These are phyloP conservation scores for Carpinus viminea DNA, from an alignment of 306 rosid species.

Conservation along the genomic window DNA sequence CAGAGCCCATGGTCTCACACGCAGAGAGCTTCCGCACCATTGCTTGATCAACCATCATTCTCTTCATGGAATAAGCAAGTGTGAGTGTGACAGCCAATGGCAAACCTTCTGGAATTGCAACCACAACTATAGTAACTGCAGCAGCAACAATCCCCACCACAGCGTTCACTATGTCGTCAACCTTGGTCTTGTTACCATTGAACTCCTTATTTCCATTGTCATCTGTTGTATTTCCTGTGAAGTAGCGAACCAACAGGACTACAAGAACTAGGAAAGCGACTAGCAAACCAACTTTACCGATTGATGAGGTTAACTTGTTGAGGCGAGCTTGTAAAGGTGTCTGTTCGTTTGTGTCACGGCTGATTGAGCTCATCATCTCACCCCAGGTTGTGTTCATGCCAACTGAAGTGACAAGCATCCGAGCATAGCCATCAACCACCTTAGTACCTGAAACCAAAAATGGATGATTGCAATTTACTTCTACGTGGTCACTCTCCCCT, in stretches of 20 bases:
- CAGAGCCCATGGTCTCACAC: slow-evolving; percentile 36
- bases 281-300: slow-evolving; percentile 20
- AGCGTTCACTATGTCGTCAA: slow-evolving; percentile 8
- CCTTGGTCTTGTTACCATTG: neutral
- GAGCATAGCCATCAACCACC: slow-evolving; percentile 27
- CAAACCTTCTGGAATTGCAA: slow-evolving; percentile 43
- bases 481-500: slow-evolving; percentile 27
- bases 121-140: slow-evolving; percentile 29
- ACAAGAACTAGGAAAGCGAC: slow-evolving; percentile 12
- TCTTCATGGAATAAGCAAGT: slow-evolving; percentile 35
- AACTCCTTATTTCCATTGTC: slow-evolving; percentile 3
- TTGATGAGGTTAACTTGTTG: slow-evolving; percentile 3
- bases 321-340: slow-evolving; percentile 27
- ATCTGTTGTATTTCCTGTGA: slow-evolving; percentile 18
- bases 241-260: slow-evolving; percentile 6
- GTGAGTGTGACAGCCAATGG: slow-evolving; percentile 26
- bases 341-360: slow-evolving; percentile 7
- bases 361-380: slow-evolving; percentile 23
- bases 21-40: slow-evolving; percentile 32
- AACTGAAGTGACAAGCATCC: slow-evolving; percentile 32
- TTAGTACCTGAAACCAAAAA: slow-evolving; percentile 38
- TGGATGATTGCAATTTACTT: slow-evolving; percentile 15
- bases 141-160: slow-evolving; percentile 19
- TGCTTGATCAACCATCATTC: slow-evolving; percentile 31
- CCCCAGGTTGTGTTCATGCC: slow-evolving; percentile 38